Percentiles rank a stretch among this genome's conserved stretches.
phyloP scores from a whole-genome alignment of 2,329 filamentous ascomycete species.

The Drechslerella dactyloides region DNA sequence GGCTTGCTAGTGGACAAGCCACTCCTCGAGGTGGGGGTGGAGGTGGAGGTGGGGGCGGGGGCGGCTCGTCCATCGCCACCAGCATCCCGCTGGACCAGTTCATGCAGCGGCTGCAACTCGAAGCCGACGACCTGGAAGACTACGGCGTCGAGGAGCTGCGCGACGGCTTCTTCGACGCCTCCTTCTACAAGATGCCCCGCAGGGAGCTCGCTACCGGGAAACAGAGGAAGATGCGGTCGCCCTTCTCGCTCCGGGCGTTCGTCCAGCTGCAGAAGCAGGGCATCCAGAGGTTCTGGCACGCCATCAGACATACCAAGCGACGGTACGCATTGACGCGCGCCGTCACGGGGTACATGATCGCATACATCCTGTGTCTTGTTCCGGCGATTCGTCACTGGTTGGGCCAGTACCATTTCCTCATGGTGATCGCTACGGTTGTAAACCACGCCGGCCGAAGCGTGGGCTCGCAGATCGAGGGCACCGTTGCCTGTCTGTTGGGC shows the following conservation, averaged over 20 bases:
- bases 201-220: slow-evolving; percentile 43
- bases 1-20: slow-evolving; percentile 32
- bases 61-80: slow-evolving; percentile 7
- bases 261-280: slow-evolving; percentile 39
- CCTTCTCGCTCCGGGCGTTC: slow-evolving; percentile 36
- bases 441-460: slow-evolving; percentile 66
- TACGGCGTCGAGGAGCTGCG: slow-evolving; percentile 60
- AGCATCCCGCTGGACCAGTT: slow-evolving; percentile 46
- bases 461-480: slow-evolving; percentile 66
- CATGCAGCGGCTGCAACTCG: slow-evolving; percentile 54
- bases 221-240: slow-evolving; percentile 40
- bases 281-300: slow-evolving; percentile 30
- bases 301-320: slow-evolving; percentile 22
- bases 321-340: slow-evolving; percentile 35
- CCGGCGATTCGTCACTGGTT: slow-evolving; percentile 62
- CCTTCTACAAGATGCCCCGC: slow-evolving; percentile 57
- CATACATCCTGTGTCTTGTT: slow-evolving; percentile 66
- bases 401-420: slow-evolving; percentile 65
- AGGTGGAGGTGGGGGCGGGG: slow-evolving; percentile 15
- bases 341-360: slow-evolving; percentile 63
- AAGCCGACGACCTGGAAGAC: slow-evolving; percentile 56
- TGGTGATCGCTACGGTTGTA: slow-evolving; percentile 65
- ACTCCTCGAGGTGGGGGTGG: slow-evolving; percentile 23
- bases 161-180: slow-evolving; percentile 61
- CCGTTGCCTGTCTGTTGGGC: slow-evolving; percentile 64